Evolutionary conservation across 176 grass and related monocot genomes (phyloP), one percentile per base, ranked within the genome.

Genomic region (Cenchrus purpureus): DNA sequence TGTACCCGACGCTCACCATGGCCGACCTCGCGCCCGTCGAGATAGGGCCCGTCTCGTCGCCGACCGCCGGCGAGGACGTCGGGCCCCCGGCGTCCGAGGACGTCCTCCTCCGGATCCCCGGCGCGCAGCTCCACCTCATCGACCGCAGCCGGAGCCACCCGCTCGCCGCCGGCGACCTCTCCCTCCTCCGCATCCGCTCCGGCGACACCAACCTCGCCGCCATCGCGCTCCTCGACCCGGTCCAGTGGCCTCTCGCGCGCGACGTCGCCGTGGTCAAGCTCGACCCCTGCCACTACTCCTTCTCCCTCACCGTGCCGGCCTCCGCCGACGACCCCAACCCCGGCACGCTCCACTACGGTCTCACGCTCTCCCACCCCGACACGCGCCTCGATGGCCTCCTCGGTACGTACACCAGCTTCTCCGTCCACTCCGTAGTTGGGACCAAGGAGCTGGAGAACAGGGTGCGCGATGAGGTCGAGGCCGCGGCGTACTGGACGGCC

Each of bases 401-500:
- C 56, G 59, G 44, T 5, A 12, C 78, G 0, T 92, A 81, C 81
- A 87, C 90, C 81, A 86, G 83, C 48, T 94, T 97, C 82, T 94
- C 95, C 17, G 86, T 89, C 80, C 90, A 94, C 56, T 74, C 87
- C 70, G 88, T 97, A 7, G 62, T 66, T 5, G 89, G 85, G 0
- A 62, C 77, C 52, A 82, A 62, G 78, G 77, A 16, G 22, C 59
- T 89, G 16, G 90, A 88, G 81, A 78, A 15, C 53, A 71, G 65
- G 69, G 88, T 86, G 58, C 82, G 52, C 32, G 82, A 85, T 17
- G 95, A 90, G 90, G 87, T 78, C 20, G 72, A 91, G 83, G 91
- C 88, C 10, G 92, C 90, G 12, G 95, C 95, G 12, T 97, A 97
- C 81, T 97, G 95, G 95, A 97, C 95, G 44, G 75, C 88, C 1